Base-by-base conservation (phyloP, 305 asterid genomes). In the Rubia balearica region DNA sequence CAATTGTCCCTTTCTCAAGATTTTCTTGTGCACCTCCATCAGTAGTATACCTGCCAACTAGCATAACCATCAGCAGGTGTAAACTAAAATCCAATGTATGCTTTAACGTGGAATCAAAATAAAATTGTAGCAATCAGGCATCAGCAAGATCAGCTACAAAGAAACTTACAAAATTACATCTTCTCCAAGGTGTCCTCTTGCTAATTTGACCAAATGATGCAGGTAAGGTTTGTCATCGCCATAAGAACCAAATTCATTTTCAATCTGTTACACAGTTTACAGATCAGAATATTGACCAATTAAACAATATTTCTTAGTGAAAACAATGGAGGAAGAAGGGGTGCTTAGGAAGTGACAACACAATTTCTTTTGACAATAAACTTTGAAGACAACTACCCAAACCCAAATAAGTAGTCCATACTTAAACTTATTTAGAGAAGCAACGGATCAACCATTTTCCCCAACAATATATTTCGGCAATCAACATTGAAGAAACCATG, bases 211-310 rank as follows among this genome's bases (percentile, higher is more conserved):
- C 90, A 93, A 79, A 82, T 82, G 85, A 81, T 85, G 94, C 69
- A 93, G 85, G 88, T 93, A 93, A 22, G 86, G 86, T 84, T 87
- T 86, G 83, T 93, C 98, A 71, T 86, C 87, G 36, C 97, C 97
- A 55, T 83, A 90, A 49, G 98, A 93, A 80, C 98, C 98, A 81
- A 83, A 93, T 84, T 93, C 98, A 78, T 93, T 93, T 82, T 93
- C 98, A 78, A 93, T 85, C 98, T 93, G 91, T 78, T 73, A 77
- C 72, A 68, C 63, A 69, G 48, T 67, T 68, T 27, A 68, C 77
- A 63, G 16, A 53, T 81, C 77, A 79, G 83, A 76, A 79, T 68
- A 76, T 73, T 64, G 70, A 67, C 74, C 63, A 70, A 57, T 71
- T n/a, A 71, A 27, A 40, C 51, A 68, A 67, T 64, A 60, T 73